A percentile compares a stretch with the other conserved stretches of the same genome.
Evolutionary conservation across 1,284 basidiomycete genomes (phyloP).

Genomic region (Puccinia triticina): DNA sequence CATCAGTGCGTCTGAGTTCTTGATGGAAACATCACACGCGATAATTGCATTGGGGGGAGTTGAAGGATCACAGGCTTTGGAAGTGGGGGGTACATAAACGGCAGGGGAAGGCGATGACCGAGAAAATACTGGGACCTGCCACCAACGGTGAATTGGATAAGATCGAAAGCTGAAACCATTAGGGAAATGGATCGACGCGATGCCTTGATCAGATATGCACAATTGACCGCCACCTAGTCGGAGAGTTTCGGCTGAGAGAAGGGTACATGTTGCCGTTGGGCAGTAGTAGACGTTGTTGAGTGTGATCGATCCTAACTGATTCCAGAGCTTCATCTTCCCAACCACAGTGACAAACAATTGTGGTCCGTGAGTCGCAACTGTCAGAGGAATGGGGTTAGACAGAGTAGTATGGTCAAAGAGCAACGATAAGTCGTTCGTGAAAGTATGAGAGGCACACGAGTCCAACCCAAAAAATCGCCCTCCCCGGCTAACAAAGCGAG

Average conservation of each 20-base stretch:
- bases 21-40: background rate
- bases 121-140: background rate
- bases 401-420: background rate
- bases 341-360: slow-evolving; percentile 1
- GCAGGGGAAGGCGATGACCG: background rate
- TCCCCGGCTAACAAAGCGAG: background rate
- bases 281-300: slow-evolving; percentile 14
- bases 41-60: background rate
- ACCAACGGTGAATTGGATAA: background rate
- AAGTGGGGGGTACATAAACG: background rate
- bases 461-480: background rate
- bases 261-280: background rate
- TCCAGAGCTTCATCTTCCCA: slow-evolving; percentile 7
- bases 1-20: background rate
- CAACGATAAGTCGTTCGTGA: slow-evolving; percentile 1
- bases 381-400: background rate
- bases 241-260: background rate
- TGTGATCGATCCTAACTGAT: background rate
- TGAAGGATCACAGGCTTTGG: background rate
- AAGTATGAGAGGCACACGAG: slow-evolving; percentile 10
- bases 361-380: background rate
- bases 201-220: background rate
- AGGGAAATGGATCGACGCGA: background rate
- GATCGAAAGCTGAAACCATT: background rate
- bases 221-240: background rate